Evolutionary conservation across 495 filamentous ascomycete genomes (phyloP).

Genomic region (Penicillium argentinense): DNA sequence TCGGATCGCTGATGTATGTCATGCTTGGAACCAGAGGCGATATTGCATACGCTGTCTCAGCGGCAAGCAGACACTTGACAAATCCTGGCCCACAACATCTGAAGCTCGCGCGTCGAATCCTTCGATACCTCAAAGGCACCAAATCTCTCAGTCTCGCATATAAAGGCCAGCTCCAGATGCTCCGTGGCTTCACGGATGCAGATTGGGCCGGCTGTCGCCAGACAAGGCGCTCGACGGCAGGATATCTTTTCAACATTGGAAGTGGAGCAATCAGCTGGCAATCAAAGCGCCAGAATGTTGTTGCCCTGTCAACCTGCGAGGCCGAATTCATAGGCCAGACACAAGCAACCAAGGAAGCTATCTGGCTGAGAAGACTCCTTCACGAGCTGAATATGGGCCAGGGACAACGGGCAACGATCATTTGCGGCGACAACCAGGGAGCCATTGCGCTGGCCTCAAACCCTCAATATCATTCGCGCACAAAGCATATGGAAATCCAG

Average conservation of each 20-base stretch:
- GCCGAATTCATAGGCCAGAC: slow-evolving; percentile 39
- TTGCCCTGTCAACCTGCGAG: slow-evolving; percentile 37
- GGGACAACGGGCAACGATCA: too few relatives aligned
- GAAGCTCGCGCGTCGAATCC: slow-evolving; percentile 14
- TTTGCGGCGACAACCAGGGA: slow-evolving; percentile 31
- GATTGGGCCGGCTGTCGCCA: slow-evolving; percentile 23
- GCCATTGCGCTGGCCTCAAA: slow-evolving; percentile 30
- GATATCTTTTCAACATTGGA: slow-evolving; percentile 38
- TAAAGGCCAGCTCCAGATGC: slow-evolving; percentile 13
- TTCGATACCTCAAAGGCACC: slow-evolving; percentile 25
- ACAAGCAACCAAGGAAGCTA: slow-evolving; percentile 39
- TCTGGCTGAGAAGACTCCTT: slow-evolving; percentile 36
- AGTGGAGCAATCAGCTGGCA: slow-evolving; percentile 37
- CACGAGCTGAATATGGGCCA: slow-evolving; percentile 28
- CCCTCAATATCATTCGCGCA: slow-evolving; percentile 27
- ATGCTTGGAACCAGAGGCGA: slow-evolving; percentile 23
- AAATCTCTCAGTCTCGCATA: slow-evolving; percentile 18
- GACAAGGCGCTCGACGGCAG: slow-evolving; percentile 28
- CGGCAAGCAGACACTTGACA: slow-evolving; percentile 14
- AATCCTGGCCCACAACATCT: slow-evolving; percentile 22
- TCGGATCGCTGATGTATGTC: slow-evolving; percentile 27
- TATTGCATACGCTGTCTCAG: slow-evolving; percentile 18
- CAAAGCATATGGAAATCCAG: slow-evolving; percentile 35
- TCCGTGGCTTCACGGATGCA: slow-evolving; percentile 22
- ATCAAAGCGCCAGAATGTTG: slow-evolving; percentile 33